A percentile compares a stretch with the other conserved stretches of the same genome.
Conservation (phyloP, 129 eudicot species). For the Apium graveolens region DNA sequence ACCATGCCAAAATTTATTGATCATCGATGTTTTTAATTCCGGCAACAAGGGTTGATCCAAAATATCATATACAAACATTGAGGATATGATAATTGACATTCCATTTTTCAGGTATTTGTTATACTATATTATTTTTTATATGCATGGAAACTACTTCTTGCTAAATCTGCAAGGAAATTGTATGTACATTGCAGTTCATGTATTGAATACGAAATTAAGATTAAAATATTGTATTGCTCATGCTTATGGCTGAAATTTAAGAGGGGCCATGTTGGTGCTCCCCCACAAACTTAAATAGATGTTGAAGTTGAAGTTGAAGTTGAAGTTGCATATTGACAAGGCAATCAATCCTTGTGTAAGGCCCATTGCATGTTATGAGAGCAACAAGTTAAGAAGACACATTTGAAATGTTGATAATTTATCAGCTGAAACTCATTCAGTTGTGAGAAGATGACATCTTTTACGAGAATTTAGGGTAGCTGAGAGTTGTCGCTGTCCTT, state of each 20-base stretch:
- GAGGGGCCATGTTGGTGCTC: not conserved
- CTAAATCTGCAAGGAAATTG: no score
- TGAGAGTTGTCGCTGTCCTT: not conserved
- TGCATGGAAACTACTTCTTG: no score
- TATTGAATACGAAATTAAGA: not conserved
- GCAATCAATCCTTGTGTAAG: not conserved
- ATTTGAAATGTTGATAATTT: not conserved
- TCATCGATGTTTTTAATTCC: not conserved
- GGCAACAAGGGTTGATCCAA: not conserved
- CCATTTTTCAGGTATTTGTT: not conserved
- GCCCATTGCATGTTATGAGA: not conserved
- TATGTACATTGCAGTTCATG: not conserved
- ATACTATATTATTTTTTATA: no score
- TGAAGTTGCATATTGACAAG: not conserved
- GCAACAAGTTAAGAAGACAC: not conserved
- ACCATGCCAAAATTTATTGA: no score
- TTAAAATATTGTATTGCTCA: not conserved
- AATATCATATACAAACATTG: no score
- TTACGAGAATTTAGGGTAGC: not conserved
- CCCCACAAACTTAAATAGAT: constrained; percentile 4
- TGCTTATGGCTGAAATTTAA: no score
- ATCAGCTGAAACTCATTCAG: not conserved
- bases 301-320: not conserved
- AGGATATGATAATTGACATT: not conserved
- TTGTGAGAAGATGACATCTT: not conserved